Evolutionary conservation across 2,329 filamentous ascomycete species (phyloP), one percentile per base, ranked within the genome.

Genomic region (Botryotinia convoluta): DNA sequence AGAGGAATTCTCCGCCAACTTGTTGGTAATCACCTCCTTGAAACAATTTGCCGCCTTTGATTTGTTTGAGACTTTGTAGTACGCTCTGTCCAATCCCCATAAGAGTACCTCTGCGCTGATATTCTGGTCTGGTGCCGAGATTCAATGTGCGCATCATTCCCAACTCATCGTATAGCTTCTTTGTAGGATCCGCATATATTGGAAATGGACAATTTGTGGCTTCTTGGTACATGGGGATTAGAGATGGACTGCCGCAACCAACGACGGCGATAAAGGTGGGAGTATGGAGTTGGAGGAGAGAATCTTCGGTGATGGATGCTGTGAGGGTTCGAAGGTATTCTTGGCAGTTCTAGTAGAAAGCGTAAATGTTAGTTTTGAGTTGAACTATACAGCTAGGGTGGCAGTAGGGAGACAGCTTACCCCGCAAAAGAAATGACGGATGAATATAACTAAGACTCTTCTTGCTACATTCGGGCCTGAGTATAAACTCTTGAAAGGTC

Each of bases 151-250:
- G 83, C 5, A 82, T 82, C 87, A 90, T 88, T 48, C 84, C 85
- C 0, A 91, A 83, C 16, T 83, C 77, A n/a, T 84, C 80, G 80
- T 90, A 89, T 2, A 90, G 81, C 64, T 84, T 84, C 72, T 83
- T 83, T 0, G 84, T 85, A 0, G 88, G 87, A 74, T 90, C 88
- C 18, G 87, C 84, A 81, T 88, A 90, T 74, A 90, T 84, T 14
- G 86, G 85, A 79, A 86, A 90, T 1, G 84, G 82, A 74, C 86
- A 88, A 14, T 74, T 74, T 0, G 87, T 88, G 45, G 83, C 80
- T 44, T 81, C 76, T 16, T 79, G 80, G 78, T 90, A 90, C 80
- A 84, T 85, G 44, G 84, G 79, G 70, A 90, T 89, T 8, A 90
- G 80, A n/a, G 84, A 82, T 3, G 86, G 85, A 16, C 84, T 81